Percentiles rank a stretch among this genome's conserved stretches.
phyloP scores from a whole-genome alignment of 2,329 filamentous ascomycete species.

The Claviceps africana region DNA sequence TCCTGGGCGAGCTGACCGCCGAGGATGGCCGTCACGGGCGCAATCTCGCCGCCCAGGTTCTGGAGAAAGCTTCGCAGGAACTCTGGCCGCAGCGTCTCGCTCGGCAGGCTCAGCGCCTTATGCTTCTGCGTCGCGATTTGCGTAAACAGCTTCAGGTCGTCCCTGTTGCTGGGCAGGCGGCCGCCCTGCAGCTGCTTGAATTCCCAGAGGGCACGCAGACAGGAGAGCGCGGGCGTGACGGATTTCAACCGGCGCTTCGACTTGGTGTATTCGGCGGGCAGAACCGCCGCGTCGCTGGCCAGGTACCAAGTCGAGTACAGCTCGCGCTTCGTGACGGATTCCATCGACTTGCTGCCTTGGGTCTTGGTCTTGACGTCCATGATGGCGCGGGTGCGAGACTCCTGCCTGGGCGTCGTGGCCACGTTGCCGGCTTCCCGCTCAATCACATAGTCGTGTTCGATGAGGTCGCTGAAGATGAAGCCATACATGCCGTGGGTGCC shows the following conservation, averaged over 20 bases:
- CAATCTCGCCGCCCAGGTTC: conserved; percentile 71
- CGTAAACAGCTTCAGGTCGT: conserved; percentile 66
- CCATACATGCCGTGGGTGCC: conserved; percentile 83
- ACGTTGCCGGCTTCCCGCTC: conserved; percentile 73
- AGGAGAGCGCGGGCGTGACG: conserved; percentile 75
- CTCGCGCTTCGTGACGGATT: conserved; percentile 85
- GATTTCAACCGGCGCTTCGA: conserved; percentile 55
- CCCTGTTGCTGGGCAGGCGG: conserved; percentile 39
- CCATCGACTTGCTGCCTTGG: conserved; percentile 54
- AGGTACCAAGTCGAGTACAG: conserved; percentile 77
- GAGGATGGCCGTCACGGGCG: conserved; percentile 75
- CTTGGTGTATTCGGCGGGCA: conserved; percentile 53
- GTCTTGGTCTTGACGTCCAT: conserved; percentile 57
- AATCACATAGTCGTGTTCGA: conserved; percentile 79
- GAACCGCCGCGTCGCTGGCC: conserved; percentile 60
- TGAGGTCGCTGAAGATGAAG: conserved; percentile 87
- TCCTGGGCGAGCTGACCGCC: conserved; percentile 89
- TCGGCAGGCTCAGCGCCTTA: conserved; percentile 55
- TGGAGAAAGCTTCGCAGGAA: conserved; percentile 76
- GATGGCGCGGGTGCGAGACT: conserved; percentile 67
- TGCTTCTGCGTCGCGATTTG: conserved; percentile 65
- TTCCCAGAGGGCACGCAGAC: conserved; percentile 79
- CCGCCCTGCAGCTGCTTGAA: conserved; percentile 45
- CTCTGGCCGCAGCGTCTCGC: conserved; percentile 51
- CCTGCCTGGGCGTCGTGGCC: conserved; percentile 47